Percentiles rank a stretch among this genome's conserved stretches.
Evolutionary conservation across 2,329 filamentous ascomycete species (phyloP).

Genomic region (Blastomyces emzantsi): DNA sequence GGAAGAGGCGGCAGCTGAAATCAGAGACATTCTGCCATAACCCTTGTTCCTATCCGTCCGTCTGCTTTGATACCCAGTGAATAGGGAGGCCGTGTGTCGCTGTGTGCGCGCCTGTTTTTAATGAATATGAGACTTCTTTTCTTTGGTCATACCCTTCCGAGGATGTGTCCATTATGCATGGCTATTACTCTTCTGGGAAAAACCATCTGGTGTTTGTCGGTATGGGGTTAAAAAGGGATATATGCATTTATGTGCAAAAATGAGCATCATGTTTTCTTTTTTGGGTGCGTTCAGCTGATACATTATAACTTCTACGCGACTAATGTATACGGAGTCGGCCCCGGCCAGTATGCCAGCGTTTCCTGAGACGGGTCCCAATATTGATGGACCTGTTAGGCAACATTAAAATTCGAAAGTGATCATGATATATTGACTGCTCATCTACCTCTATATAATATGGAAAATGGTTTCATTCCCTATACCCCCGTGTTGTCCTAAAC

Average conservation of each 20-base stretch:
- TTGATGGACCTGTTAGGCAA: neutral
- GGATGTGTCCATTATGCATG: neutral
- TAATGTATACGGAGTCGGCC: neutral
- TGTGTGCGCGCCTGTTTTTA: neutral
- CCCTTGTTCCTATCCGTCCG: neutral
- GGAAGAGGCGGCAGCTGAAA: constrained; percentile 31
- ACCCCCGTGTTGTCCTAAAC: neutral
- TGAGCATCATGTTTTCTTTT: neutral
- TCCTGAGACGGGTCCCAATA: neutral
- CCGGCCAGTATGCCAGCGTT: too few species aligned
- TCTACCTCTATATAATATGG: neutral
- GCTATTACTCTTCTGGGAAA: neutral
- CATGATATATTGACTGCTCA: neutral
- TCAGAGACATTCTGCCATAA: neutral
- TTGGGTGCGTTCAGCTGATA: neutral
- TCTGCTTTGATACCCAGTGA: constrained; percentile 1
- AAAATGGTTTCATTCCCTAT: neutral
- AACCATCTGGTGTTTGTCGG: constrained; percentile 2
- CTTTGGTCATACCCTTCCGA: neutral
- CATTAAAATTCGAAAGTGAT: neutral
- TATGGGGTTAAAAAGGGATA: neutral
- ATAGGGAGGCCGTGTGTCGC: constrained; percentile 1
- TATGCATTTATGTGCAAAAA: neutral
- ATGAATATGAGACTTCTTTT: neutral
- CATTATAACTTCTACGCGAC: neutral